Evolutionary conservation across 2,329 filamentous ascomycete species (phyloP).

Genomic region (Didymella exigua): DNA sequence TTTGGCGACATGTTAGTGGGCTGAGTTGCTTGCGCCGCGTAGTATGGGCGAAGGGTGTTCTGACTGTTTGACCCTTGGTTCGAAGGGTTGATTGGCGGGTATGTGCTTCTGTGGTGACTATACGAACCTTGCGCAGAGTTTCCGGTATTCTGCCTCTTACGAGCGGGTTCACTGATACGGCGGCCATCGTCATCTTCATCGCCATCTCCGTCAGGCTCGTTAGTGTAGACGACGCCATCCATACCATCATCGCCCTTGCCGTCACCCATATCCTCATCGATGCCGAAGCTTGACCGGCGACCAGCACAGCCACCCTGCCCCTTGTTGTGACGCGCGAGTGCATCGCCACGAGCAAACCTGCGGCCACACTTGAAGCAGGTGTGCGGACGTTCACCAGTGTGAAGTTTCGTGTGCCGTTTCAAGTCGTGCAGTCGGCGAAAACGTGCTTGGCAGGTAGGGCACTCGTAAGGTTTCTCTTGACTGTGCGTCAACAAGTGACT

Average conservation of each 20-base stretch:
- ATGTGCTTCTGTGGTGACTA: constrained; percentile 74
- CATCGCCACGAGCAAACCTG: constrained; percentile 93
- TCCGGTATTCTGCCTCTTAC: constrained; percentile 68
- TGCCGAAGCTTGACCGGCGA: constrained; percentile 81
- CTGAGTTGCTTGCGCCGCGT: constrained; percentile 45
- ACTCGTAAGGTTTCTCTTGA: constrained; percentile 97
- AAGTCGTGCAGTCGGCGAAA: constrained; percentile 94
- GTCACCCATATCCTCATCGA: constrained; percentile 70
- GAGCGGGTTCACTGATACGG: constrained; percentile 74
- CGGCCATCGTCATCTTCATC: constrained; percentile 57
- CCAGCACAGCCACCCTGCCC: constrained; percentile 94
- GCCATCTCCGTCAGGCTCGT: constrained; percentile 63
- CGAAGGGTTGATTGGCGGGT: constrained; percentile 67
- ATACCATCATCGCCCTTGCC: constrained; percentile 62
- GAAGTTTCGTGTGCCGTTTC: constrained; percentile 94
- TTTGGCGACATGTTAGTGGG: constrained; percentile 49
- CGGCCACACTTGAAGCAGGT: constrained; percentile 93
- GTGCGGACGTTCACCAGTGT: constrained; percentile 94
- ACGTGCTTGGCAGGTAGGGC: constrained; percentile 85
- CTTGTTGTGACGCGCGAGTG: constrained; percentile 91
- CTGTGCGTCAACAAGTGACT: constrained; percentile 96
- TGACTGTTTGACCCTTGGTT: constrained; percentile 36
- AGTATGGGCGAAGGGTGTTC: constrained; percentile 43
- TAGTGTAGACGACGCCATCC: constrained; percentile 65
- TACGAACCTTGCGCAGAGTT: constrained; percentile 63